phyloP scores from a whole-genome alignment of 352 stramenopile species.

The Globisporangium iwayamae region DNA sequence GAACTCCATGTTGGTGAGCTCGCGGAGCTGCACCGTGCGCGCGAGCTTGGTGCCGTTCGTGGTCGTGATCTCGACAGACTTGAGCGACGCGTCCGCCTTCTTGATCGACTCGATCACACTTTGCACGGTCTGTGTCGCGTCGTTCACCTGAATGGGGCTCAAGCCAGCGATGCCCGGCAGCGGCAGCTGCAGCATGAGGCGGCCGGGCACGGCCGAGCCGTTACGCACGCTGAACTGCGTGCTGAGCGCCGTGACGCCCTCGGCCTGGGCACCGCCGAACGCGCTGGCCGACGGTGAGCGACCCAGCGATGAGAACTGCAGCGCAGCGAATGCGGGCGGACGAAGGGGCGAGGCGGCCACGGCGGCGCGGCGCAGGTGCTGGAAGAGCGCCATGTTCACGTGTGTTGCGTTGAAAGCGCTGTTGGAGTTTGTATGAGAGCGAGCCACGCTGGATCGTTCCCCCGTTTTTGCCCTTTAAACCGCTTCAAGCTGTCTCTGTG shows the following conservation, averaged over 20 bases:
- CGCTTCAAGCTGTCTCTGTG: not conserved
- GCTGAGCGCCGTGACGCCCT: constrained; percentile 15
- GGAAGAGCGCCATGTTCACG: constrained; percentile 11
- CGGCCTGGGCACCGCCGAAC: not conserved
- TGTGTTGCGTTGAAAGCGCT: not conserved
- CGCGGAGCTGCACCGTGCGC: constrained; percentile 53
- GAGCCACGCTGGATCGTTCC: not conserved
- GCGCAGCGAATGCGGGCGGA: not conserved
- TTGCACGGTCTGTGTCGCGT: constrained; percentile 39
- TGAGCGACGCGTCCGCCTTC: constrained; percentile 48
- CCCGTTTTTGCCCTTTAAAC: not conserved
- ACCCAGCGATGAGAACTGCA: constrained; percentile 10
- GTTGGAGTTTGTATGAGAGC: not conserved
- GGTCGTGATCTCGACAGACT: constrained; percentile 62
- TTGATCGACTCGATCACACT: constrained; percentile 53
- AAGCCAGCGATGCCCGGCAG: constrained; percentile 53
- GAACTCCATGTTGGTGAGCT: constrained; percentile 66
- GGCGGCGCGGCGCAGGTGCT: constrained; percentile 11
- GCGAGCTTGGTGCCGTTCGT: constrained; percentile 65
- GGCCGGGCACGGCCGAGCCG: constrained; percentile 26
- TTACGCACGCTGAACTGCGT: constrained; percentile 52
- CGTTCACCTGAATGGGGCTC: constrained; percentile 39
- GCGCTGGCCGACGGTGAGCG: not conserved
- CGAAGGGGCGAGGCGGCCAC: not conserved
- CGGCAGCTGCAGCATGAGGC: constrained; percentile 56